Percentiles rank a stretch among this genome's conserved stretches.
Conservation (phyloP, 345 rosid genomes). For the Melastoma malabathricum region DNA sequence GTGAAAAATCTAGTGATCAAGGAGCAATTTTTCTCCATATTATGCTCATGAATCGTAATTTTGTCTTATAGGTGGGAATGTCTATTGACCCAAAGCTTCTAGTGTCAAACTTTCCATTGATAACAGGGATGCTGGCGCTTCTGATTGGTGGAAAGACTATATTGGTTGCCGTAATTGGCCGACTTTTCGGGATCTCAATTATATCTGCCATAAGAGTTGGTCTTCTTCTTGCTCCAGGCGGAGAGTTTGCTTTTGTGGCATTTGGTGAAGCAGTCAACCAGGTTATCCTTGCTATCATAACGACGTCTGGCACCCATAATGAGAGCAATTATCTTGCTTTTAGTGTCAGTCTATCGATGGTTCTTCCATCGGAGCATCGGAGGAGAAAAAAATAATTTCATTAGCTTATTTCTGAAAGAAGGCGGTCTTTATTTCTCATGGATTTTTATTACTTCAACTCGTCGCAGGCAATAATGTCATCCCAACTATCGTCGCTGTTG, state of each 20-base stretch:
- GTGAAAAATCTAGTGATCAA: background rate
- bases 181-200: slow-evolving; percentile 66
- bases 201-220: slow-evolving; percentile 84
- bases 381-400: background rate
- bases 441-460: slow-evolving; percentile 1
- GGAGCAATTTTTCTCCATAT: background rate
- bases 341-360: background rate
- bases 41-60: background rate
- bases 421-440: background rate
- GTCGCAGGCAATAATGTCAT: slow-evolving; percentile 87
- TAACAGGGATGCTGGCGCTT: slow-evolving; percentile 65
- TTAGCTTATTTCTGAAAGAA: slow-evolving; percentile 1
- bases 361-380: background rate
- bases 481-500: slow-evolving; percentile 78
- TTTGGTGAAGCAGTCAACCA: slow-evolving; percentile 98
- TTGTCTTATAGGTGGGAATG: slow-evolving; percentile 83
- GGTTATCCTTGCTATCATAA: slow-evolving; percentile 27
- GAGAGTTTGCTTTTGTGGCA: slow-evolving; percentile 98
- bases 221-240: slow-evolving; percentile 98
- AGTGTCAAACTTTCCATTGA: slow-evolving; percentile 69
- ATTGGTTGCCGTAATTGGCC: slow-evolving; percentile 70
- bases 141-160: slow-evolving; percentile 77
- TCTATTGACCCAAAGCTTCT: slow-evolving; percentile 97
- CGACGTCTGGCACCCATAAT: slow-evolving; percentile 1
- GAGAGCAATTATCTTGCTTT: background rate